Evolutionary conservation across 2,329 filamentous ascomycete genomes (phyloP).

Genomic region (Hypoxylon sp.): DNA sequence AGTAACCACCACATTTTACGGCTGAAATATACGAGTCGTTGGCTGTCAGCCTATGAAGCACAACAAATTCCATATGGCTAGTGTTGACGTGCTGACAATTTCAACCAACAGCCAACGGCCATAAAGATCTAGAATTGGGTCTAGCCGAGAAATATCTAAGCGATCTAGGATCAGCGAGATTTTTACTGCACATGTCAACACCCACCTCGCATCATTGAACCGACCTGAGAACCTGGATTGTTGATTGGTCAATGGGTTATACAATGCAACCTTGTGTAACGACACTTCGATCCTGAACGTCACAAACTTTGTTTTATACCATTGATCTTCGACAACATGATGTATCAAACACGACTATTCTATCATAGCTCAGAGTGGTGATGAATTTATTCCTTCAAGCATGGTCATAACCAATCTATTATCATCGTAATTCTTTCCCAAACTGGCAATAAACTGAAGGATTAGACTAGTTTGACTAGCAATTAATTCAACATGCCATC

Average conservation of each 20-base stretch:
- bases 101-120: not conserved
- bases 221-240: not conserved
- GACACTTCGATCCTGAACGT: conserved; percentile 1
- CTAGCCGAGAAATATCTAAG: not conserved
- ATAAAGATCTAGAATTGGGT: conserved; percentile 18
- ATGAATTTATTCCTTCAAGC: too few species aligned
- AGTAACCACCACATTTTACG: conserved; percentile 8
- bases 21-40: too few species aligned
- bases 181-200: conserved; percentile 3
- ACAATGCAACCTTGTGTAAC: conserved; percentile 7
- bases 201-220: conserved; percentile 14
- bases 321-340: too few species aligned
- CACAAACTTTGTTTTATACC: conserved; percentile 13
- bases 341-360: too few species aligned
- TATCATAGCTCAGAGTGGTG: not conserved
- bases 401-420: too few species aligned
- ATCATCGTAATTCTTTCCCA: too few species aligned
- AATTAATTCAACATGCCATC: too few species aligned
- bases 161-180: conserved; percentile 18
- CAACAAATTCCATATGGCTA: not conserved
- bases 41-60: too few species aligned
- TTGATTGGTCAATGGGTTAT: conserved; percentile 5
- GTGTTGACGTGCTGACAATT: conserved; percentile 7
- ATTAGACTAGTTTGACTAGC: too few species aligned
- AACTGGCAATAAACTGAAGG: too few species aligned